phyloP scores from a whole-genome alignment of 352 stramenopile species.

The Pythium guiyangense region DNA sequence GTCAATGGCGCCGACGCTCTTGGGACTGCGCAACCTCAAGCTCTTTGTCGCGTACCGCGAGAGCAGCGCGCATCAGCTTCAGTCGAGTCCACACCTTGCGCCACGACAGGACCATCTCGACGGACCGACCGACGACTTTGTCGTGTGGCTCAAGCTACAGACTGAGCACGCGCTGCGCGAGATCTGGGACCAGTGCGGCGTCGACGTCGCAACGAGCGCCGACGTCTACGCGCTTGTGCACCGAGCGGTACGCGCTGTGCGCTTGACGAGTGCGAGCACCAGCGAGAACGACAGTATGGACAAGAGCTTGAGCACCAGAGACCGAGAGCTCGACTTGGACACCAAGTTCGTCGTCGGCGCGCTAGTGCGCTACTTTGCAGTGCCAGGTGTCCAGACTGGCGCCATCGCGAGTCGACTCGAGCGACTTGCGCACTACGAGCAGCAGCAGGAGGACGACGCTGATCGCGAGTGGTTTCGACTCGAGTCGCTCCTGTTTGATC shows the following conservation, averaged over 20 bases:
- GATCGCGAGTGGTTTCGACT: neutral
- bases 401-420: neutral
- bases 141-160: slow-evolving; percentile 36
- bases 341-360: neutral
- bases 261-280: neutral
- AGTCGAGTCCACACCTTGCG: neutral
- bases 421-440: neutral
- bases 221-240: slow-evolving; percentile 1
- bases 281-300: neutral
- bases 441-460: neutral
- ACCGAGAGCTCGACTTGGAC: neutral
- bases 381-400: neutral
- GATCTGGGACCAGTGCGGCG: slow-evolving; percentile 29
- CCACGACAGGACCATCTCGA: neutral
- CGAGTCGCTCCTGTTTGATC: neutral
- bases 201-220: neutral
- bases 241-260: neutral
- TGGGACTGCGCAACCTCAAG: slow-evolving; percentile 40
- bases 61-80: neutral
- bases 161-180: slow-evolving; percentile 34
- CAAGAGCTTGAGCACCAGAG: too few relatives aligned
- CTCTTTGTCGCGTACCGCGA: slow-evolving; percentile 25
- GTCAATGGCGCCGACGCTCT: slow-evolving; percentile 12
- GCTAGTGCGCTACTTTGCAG: slow-evolving; percentile 4
- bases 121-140: slow-evolving; percentile 10